Evolutionary conservation across 1,139 yeast species (phyloP).

Genomic region (Taiozyma sp.): DNA sequence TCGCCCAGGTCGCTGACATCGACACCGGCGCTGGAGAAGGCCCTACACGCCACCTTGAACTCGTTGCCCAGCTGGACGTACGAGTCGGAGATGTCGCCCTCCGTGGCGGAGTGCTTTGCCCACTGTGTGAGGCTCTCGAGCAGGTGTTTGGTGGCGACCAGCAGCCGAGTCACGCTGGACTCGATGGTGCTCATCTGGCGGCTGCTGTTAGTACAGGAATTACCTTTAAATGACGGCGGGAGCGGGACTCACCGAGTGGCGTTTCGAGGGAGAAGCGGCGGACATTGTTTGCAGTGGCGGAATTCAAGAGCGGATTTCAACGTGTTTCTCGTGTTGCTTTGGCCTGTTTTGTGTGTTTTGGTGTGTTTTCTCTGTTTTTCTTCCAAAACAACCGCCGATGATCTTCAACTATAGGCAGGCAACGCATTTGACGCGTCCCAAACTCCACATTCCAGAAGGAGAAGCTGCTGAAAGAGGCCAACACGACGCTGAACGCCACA

Average conservation of each 20-base stretch:
- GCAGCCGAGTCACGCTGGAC: conserved; percentile 73
- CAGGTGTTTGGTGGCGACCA: conserved; percentile 86
- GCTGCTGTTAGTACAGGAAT: neutral
- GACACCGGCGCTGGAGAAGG: conserved; percentile 64
- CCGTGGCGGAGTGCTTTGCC: conserved; percentile 80
- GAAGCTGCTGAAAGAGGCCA: neutral
- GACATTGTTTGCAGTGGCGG: conserved; percentile 7
- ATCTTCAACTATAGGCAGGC: neutral
- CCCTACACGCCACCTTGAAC: conserved; percentile 79
- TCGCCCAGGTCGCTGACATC: conserved; percentile 71
- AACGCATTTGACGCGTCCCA: neutral
- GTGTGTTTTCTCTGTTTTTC: neutral
- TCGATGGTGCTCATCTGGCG: conserved; percentile 58
- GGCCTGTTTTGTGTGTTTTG: neutral
- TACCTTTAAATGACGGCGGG: neutral
- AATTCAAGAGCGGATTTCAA: neutral
- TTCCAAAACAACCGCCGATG: neutral
- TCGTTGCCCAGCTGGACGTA: conserved; percentile 93
- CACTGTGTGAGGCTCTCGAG: conserved; percentile 84
- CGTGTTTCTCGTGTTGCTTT: too few relatives aligned
- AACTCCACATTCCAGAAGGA: neutral
- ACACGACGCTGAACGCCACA: neutral
- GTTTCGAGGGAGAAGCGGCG: conserved; percentile 19
- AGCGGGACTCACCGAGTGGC: conserved; percentile 20
- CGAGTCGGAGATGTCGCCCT: conserved; percentile 83